These are phyloP conservation scores for Solanum chmielewskii DNA, from an alignment of 257 asterid genomes.

Conservation along the genomic window DNA sequence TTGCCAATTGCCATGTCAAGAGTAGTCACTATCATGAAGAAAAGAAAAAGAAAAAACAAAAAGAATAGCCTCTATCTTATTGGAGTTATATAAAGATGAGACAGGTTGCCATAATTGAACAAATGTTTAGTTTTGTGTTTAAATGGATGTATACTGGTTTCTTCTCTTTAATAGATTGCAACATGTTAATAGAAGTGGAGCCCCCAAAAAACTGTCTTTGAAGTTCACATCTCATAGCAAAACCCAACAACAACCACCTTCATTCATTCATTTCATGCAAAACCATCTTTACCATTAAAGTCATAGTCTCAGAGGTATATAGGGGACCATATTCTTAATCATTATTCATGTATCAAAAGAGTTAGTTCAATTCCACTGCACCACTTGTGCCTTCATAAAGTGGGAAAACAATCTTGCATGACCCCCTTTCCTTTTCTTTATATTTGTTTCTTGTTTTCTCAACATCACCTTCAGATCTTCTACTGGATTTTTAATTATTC, in stretches of 20 bases:
- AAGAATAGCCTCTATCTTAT: not conserved
- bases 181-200: conserved; percentile 11
- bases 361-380: not conserved
- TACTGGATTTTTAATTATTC: not conserved
- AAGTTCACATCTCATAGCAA: conserved; percentile 8
- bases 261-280: conserved; percentile 22
- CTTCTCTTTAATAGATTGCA: conserved; percentile 10
- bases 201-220: conserved; percentile 3
- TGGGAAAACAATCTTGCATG: not conserved
- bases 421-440: not conserved
- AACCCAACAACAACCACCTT: conserved; percentile 13
- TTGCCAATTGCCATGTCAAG: conserved; percentile 21
- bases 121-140: conserved; percentile 1
- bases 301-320: conserved; percentile 9
- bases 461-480: not conserved
- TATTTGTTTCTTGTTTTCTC: not conserved
- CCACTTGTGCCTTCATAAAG: not conserved
- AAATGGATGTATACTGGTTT: conserved; percentile 1
- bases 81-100: not conserved
- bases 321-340: conserved; percentile 31
- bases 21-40: conserved; percentile 26
- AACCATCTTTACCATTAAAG: conserved; percentile 26
- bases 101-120: not conserved
- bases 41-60: not conserved
- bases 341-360: not conserved